These are phyloP conservation scores for Russula brevipes DNA, from an alignment of 768 basidiomycete species.

Conservation along the genomic window DNA sequence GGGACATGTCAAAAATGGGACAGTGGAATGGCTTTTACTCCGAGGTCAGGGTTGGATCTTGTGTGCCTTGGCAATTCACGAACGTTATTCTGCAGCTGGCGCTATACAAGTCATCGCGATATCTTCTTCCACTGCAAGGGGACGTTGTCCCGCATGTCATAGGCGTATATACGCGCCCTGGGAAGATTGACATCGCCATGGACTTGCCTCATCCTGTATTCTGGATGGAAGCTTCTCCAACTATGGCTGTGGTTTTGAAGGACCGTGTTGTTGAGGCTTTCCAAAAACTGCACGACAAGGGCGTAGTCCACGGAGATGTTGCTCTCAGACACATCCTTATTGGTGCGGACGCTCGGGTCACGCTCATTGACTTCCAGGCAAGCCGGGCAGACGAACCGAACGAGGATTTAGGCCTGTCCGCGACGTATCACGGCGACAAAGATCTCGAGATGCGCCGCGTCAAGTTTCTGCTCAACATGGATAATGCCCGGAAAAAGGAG, in stretches of 20 bases:
- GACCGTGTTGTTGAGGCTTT: constrained; percentile 48
- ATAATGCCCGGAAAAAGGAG: constrained; percentile 36
- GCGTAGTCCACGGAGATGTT: constrained; percentile 34
- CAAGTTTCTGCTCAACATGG: constrained; percentile 48
- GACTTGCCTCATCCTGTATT: constrained; percentile 53
- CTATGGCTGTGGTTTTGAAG: constrained; percentile 54
- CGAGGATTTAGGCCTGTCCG: constrained; percentile 33
- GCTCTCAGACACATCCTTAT: constrained; percentile 46
- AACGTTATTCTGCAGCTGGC: constrained; percentile 39
- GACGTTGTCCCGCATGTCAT: constrained; percentile 49
- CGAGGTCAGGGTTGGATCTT: constrained; percentile 31
- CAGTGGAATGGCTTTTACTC: constrained; percentile 40
- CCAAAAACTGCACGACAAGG: constrained; percentile 36
- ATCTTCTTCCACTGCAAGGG: constrained; percentile 50
- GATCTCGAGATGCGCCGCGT: constrained; percentile 51
- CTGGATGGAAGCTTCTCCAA: constrained; percentile 56
- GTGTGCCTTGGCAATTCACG: constrained; percentile 2
- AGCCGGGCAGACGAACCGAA: constrained; percentile 34
- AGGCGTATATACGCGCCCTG: constrained; percentile 40
- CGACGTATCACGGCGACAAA: constrained; percentile 40
- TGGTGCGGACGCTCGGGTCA: constrained; percentile 41
- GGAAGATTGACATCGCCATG: constrained; percentile 42
- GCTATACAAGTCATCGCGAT: constrained; percentile 43
- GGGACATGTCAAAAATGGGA: constrained; percentile 32
- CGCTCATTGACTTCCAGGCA: constrained; percentile 49